Evolutionary conservation across 2,329 filamentous ascomycete species (phyloP).

Genomic region (Verticillium klebahnii): DNA sequence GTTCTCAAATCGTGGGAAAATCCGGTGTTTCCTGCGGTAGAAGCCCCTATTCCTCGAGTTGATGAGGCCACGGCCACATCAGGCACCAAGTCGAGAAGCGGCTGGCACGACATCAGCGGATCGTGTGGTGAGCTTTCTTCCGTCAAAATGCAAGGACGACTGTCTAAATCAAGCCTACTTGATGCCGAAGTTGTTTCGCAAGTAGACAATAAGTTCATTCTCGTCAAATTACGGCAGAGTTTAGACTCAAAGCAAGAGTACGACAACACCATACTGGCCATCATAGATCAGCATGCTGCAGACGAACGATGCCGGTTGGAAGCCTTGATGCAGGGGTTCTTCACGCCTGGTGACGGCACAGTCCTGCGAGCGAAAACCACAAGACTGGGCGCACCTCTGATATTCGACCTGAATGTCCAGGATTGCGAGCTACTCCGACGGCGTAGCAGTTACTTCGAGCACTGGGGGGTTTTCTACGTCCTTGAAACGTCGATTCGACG

Average conservation of each 20-base stretch:
- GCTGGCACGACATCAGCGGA: constrained; percentile 11
- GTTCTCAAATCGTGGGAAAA: constrained; percentile 68
- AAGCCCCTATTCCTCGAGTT: constrained; percentile 40
- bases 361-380: constrained; percentile 24
- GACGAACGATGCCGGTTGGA: constrained; percentile 86
- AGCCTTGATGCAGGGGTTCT: constrained; percentile 55
- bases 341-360: constrained; percentile 19
- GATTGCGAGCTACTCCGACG: constrained; percentile 57
- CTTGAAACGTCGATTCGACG: constrained; percentile 16
- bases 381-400: constrained; percentile 46
- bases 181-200: constrained; percentile 69
- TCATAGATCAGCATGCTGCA: constrained; percentile 92
- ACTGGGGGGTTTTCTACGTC: constrained; percentile 73
- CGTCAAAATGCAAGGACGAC: constrained; percentile 27
- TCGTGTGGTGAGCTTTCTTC: neutral
- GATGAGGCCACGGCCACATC: constrained; percentile 12
- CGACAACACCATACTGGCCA: constrained; percentile 53
- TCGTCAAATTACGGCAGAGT: constrained; percentile 44
- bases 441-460: constrained; percentile 52
- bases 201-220: constrained; percentile 85
- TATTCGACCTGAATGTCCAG: constrained; percentile 57
- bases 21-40: constrained; percentile 59
- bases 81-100: constrained; percentile 1
- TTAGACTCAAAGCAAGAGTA: neutral
- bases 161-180: constrained; percentile 60